Evolutionary conservation across 1,284 basidiomycete genomes (phyloP).

Genomic region (Sphagnurus paluster): DNA sequence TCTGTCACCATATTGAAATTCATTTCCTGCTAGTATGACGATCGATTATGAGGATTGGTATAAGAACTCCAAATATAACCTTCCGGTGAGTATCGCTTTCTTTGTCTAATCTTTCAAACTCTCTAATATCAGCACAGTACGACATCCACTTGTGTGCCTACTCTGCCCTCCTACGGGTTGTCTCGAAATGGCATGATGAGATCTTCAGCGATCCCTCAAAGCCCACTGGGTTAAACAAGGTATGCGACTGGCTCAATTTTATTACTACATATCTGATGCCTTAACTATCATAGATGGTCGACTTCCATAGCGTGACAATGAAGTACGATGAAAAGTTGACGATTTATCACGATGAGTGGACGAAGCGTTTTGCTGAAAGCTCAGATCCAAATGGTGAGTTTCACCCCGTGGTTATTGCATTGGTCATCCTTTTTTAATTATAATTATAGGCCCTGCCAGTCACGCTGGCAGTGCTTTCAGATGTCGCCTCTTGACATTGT

Average conservation of each 20-base stretch:
- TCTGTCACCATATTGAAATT: neutral
- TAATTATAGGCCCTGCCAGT: constrained; percentile 40
- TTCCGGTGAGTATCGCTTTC: constrained; percentile 40
- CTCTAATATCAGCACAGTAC: constrained; percentile 52
- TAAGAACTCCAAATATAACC: constrained; percentile 61
- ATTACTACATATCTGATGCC: neutral
- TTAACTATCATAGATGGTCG: constrained; percentile 48
- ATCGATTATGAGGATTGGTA: constrained; percentile 79
- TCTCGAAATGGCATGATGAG: constrained; percentile 72
- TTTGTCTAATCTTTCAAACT: neutral
- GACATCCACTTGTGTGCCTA: constrained; percentile 77
- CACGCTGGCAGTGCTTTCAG: constrained; percentile 62
- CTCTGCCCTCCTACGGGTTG: constrained; percentile 65
- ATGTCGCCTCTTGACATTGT: constrained; percentile 76
- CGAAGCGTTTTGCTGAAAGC: constrained; percentile 50
- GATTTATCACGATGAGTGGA: constrained; percentile 66
- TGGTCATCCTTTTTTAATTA: neutral
- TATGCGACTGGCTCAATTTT: constrained; percentile 24
- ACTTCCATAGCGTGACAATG: constrained; percentile 65
- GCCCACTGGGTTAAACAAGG: constrained; percentile 72
- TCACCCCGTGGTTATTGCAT: constrained; percentile 6
- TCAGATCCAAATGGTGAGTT: constrained; percentile 52
- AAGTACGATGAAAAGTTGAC: constrained; percentile 59
- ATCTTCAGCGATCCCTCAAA: constrained; percentile 73
- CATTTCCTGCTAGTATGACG: constrained; percentile 52